phyloP scores from a whole-genome alignment of 805 yeast species.

The Candida incommunis region DNA sequence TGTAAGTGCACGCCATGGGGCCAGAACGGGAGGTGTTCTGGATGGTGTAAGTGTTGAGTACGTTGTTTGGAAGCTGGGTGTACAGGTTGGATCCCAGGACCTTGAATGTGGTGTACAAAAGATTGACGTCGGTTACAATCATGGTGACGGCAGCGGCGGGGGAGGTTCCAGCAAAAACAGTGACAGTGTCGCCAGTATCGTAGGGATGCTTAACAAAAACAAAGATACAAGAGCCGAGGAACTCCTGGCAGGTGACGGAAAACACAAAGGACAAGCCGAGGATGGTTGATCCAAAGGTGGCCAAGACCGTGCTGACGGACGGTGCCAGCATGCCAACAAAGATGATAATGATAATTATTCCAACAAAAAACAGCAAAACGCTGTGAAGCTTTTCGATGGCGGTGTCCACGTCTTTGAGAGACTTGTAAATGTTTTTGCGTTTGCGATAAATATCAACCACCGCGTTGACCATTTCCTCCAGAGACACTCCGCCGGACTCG shows the following conservation, averaged over 20 bases:
- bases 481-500: constrained; percentile 21
- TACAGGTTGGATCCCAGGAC: constrained; percentile 15
- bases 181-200: constrained; percentile 27
- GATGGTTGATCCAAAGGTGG: constrained; percentile 26
- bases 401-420: constrained; percentile 26
- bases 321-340: constrained; percentile 29
- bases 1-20: constrained; percentile 13
- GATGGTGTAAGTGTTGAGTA: constrained; percentile 23
- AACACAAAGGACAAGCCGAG: constrained; percentile 26
- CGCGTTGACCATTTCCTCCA: constrained; percentile 23
- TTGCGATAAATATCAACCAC: constrained; percentile 22
- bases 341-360: constrained; percentile 21
- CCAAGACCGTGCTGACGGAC: constrained; percentile 24
- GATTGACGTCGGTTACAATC: constrained; percentile 20
- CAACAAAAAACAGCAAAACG: constrained; percentile 21
- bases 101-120: constrained; percentile 23
- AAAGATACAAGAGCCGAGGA: constrained; percentile 25
- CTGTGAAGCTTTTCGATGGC: constrained; percentile 25
- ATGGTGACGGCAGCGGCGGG: constrained; percentile 13
- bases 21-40: constrained; percentile 25
- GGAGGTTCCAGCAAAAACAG: constrained; percentile 8
- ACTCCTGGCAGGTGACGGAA: constrained; percentile 23
- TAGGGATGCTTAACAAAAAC: constrained; percentile 28
- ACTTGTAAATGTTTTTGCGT: constrained; percentile 20
- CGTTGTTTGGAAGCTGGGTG: constrained; percentile 24